phyloP scores from a whole-genome alignment of 176 grass and related monocot species.

The Rhynchospora tenuis region DNA sequence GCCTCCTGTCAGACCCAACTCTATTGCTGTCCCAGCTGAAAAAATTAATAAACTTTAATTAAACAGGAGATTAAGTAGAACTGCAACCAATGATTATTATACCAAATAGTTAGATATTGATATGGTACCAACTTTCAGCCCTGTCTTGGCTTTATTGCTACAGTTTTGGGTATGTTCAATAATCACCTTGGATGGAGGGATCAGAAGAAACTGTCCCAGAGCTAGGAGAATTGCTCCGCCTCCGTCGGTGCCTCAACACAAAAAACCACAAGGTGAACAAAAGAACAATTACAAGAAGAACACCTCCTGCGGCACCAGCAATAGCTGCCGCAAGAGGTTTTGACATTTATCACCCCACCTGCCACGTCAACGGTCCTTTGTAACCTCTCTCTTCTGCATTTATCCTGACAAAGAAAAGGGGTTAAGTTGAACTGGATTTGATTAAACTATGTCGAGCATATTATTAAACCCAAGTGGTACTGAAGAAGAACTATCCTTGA shows the following conservation, averaged over 20 bases:
- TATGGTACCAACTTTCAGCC: neutral
- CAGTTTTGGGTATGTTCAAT: conserved; percentile 12
- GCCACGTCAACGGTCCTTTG: neutral
- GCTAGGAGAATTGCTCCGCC: conserved; percentile 48
- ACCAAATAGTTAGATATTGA: neutral
- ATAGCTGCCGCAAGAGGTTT: conserved; percentile 64
- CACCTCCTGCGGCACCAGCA: conserved; percentile 75
- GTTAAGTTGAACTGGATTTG: neutral
- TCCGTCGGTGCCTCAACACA: conserved; percentile 15
- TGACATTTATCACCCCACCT: conserved; percentile 59
- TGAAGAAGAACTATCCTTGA: neutral
- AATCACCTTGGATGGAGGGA: conserved; percentile 56
- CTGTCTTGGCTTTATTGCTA: neutral
- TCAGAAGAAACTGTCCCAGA: conserved; percentile 73
- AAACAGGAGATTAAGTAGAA: neutral
- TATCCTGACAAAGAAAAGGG: conserved; percentile 6
- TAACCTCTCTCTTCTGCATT: conserved; percentile 32
- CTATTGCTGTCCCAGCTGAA: conserved; percentile 11
- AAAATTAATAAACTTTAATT: conserved; percentile 5
- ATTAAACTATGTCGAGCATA: neutral
- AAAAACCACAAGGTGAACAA: conserved; percentile 6
- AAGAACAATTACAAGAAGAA: conserved; percentile 35
- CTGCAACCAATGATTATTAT: neutral
- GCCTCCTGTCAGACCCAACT: conserved; percentile 26
- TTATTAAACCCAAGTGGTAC: conserved; percentile 7